These are phyloP conservation scores for Yamadazyma olivae DNA, from an alignment of 805 yeast genomes.

Conservation along the genomic window DNA sequence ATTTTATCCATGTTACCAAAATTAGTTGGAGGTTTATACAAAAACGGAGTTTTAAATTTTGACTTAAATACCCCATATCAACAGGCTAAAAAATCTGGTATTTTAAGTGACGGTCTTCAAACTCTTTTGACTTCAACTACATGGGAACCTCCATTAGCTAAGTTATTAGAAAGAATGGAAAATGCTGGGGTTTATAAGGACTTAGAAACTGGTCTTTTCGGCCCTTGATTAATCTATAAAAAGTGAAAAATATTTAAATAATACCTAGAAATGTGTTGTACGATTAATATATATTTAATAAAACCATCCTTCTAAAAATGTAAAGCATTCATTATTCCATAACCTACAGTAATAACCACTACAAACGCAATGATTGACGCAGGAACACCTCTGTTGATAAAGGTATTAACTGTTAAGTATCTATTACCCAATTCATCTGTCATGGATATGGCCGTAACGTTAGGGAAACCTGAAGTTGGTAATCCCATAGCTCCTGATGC, in stretches of 20 bases:
- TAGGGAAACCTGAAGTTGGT: conserved; percentile 44
- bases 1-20: conserved; percentile 20
- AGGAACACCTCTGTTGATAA: conserved; percentile 42
- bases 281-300: background rate
- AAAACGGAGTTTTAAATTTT: conserved; percentile 29
- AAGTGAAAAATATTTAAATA: too few species aligned
- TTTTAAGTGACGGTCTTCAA: conserved; percentile 22
- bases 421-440: conserved; percentile 40
- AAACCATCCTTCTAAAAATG: too few species aligned
- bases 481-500: conserved; percentile 46
- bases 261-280: background rate
- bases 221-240: conserved; percentile 11
- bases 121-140: conserved; percentile 23
- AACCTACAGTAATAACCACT: conserved; percentile 35
- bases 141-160: conserved; percentile 31
- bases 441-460: conserved; percentile 43
- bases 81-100: conserved; percentile 19
- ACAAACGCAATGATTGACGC: conserved; percentile 36
- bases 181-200: conserved; percentile 26
- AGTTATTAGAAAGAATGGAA: conserved; percentile 27
- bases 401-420: conserved; percentile 39
- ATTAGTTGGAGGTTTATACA: conserved; percentile 20
- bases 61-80: conserved; percentile 22
- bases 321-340: conserved; percentile 35
- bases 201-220: conserved; percentile 29